Conservation (phyloP, 495 filamentous ascomycete genomes). For the Penicillium pancosmium region DNA sequence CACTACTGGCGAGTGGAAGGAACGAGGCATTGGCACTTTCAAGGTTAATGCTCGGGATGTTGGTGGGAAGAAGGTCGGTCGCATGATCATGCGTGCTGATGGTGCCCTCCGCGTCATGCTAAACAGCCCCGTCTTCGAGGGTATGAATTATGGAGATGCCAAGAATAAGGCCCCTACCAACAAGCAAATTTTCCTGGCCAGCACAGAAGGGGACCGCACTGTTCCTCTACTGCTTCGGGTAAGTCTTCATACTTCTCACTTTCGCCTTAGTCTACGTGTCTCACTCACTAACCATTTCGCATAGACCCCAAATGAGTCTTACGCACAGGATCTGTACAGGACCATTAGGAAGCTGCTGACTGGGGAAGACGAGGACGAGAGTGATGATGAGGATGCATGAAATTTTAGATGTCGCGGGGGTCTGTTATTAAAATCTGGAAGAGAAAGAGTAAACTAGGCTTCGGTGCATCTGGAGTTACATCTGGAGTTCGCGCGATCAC, state of each 20-base stretch:
- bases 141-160: slow-evolving; percentile 68
- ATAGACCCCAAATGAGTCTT: slow-evolving; percentile 46
- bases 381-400: neutral
- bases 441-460: slow-evolving; percentile 11
- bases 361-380: slow-evolving; percentile 26
- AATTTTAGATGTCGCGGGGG: neutral
- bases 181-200: slow-evolving; percentile 63
- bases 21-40: slow-evolving; percentile 79
- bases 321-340: slow-evolving; percentile 44
- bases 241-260: slow-evolving; percentile 26
- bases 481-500: slow-evolving; percentile 15
- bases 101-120: slow-evolving; percentile 83
- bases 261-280: slow-evolving; percentile 2
- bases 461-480: slow-evolving; percentile 18
- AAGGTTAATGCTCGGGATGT: slow-evolving; percentile 72
- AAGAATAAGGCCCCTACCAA: slow-evolving; percentile 48
- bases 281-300: slow-evolving; percentile 15
- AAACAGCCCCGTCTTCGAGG: slow-evolving; percentile 74
- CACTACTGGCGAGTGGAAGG: slow-evolving; percentile 77
- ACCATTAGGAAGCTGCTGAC: slow-evolving; percentile 36
- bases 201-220: slow-evolving; percentile 60
- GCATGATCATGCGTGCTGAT: slow-evolving; percentile 87
- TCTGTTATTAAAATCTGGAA: slow-evolving; percentile 1
- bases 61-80: slow-evolving; percentile 56
- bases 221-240: slow-evolving; percentile 73